Evolutionary conservation across 2,329 filamentous ascomycete species (phyloP).

Genomic region (Mycosphaerella sp.): DNA sequence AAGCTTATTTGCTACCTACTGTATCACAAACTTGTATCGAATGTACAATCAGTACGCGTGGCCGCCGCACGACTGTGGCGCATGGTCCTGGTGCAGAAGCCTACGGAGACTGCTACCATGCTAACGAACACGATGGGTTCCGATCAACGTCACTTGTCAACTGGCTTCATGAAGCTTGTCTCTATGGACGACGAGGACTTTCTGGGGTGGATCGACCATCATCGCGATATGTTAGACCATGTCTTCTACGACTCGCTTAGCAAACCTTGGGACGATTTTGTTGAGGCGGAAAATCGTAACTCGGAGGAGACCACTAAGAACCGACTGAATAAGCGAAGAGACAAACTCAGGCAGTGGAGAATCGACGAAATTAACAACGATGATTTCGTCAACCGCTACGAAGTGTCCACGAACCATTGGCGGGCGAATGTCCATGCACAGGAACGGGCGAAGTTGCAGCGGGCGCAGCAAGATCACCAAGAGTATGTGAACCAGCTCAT

Average conservation of each 20-base stretch:
- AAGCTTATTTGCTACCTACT: conserved; percentile 87
- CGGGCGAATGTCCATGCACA: conserved; percentile 91
- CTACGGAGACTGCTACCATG: conserved; percentile 68
- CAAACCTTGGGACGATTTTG: conserved; percentile 82
- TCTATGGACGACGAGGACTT: conserved; percentile 88
- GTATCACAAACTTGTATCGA: conserved; percentile 78
- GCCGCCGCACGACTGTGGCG: conserved; percentile 80
- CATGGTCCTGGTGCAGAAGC: conserved; percentile 91
- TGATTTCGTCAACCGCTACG: conserved; percentile 70
- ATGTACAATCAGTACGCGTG: conserved; percentile 59
- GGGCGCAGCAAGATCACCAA: conserved; percentile 84
- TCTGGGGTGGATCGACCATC: conserved; percentile 77
- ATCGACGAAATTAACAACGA: conserved; percentile 62
- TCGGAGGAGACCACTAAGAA: conserved; percentile 68
- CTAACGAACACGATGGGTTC: conserved; percentile 64
- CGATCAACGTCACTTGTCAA: conserved; percentile 64
- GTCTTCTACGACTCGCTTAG: conserved; percentile 79
- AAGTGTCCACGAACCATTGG: conserved; percentile 83
- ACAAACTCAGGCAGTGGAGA: conserved; percentile 76
- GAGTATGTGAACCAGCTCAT: conserved; percentile 77
- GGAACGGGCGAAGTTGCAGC: conserved; percentile 85
- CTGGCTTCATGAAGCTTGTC: conserved; percentile 75
- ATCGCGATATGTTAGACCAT: conserved; percentile 69
- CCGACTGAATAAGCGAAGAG: conserved; percentile 68
- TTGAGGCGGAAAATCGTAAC: conserved; percentile 70